Percentiles rank a stretch among this genome's conserved stretches.
Conservation (phyloP, 148 eudicot genomes). For the Spergularia marina region DNA sequence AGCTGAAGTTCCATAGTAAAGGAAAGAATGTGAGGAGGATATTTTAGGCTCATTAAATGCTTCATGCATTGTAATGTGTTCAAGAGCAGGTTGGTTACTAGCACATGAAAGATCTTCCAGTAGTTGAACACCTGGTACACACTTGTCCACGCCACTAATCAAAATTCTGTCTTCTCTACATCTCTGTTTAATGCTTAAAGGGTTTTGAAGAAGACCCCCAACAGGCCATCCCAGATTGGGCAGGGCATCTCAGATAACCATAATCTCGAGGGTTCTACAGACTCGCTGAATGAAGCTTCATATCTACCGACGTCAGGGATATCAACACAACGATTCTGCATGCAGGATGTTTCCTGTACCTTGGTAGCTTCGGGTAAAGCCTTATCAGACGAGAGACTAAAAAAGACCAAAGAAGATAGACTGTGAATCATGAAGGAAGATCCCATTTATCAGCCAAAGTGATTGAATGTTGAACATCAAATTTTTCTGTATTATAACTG, state of each 20-base stretch:
- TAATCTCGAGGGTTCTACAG: conserved; percentile 29
- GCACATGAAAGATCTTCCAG: conserved; percentile 21
- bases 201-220: conserved; percentile 33
- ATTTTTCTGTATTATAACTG: conserved; percentile 26
- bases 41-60: conserved; percentile 26
- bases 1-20: conserved; percentile 33
- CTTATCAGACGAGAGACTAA: conserved; percentile 29
- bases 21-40: conserved; percentile 33
- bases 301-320: conserved; percentile 17
- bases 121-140: conserved; percentile 21
- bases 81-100: conserved; percentile 22
- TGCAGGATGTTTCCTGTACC: conserved; percentile 25
- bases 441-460: conserved; percentile 31
- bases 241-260: conserved; percentile 29
- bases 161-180: conserved; percentile 19
- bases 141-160: conserved; percentile 20
- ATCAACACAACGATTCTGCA: conserved; percentile 26
- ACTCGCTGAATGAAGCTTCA: conserved; percentile 22
- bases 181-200: conserved; percentile 20
- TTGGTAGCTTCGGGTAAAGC: conserved; percentile 22
- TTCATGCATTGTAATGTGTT: conserved; percentile 25
- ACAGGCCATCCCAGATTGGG: conserved; percentile 36
- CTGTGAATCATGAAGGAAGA: conserved; percentile 28
- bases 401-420: conserved; percentile 53
- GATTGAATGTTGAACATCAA: conserved; percentile 27